A percentile compares a stretch with the other conserved stretches of the same genome.
These are phyloP conservation scores for Corylus heterophylla DNA, from an alignment of 306 rosid genomes.

Conservation along the genomic window DNA sequence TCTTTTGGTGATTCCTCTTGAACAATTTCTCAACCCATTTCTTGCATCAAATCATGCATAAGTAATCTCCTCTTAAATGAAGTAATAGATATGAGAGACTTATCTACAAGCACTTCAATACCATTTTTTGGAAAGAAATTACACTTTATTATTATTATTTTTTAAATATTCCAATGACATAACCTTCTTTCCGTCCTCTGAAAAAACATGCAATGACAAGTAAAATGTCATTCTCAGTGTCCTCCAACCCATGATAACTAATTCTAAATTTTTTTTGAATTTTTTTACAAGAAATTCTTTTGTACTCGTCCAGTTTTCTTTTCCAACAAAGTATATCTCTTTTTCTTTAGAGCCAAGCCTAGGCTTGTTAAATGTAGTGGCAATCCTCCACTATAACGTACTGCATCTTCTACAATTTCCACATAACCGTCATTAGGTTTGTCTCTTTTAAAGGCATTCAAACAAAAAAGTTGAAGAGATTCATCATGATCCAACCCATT, in stretches of 20 bases:
- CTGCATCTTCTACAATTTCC: background rate
- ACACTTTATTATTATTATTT: too few relatives aligned
- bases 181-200: background rate
- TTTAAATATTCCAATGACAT: background rate
- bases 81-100: too few relatives aligned
- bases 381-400: background rate
- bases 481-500: background rate
- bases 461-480: background rate
- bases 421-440: background rate
- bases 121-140: background rate
- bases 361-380: background rate
- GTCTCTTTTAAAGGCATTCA: background rate
- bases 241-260: slow-evolving; percentile 30
- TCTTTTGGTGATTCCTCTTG: slow-evolving; percentile 17
- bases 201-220: slow-evolving; percentile 35
- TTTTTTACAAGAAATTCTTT: slow-evolving; percentile 4
- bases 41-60: slow-evolving; percentile 41
- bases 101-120: background rate
- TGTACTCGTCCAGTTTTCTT: background rate
- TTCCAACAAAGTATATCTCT: slow-evolving; percentile 5
- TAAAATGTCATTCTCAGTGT: slow-evolving; percentile 19
- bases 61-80: background rate
- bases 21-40: slow-evolving; percentile 41
- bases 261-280: slow-evolving; percentile 8
- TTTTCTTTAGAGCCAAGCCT: background rate